Evolutionary conservation across 2,329 filamentous ascomycete genomes (phyloP).

Genomic region (Aspergillus unguis): DNA sequence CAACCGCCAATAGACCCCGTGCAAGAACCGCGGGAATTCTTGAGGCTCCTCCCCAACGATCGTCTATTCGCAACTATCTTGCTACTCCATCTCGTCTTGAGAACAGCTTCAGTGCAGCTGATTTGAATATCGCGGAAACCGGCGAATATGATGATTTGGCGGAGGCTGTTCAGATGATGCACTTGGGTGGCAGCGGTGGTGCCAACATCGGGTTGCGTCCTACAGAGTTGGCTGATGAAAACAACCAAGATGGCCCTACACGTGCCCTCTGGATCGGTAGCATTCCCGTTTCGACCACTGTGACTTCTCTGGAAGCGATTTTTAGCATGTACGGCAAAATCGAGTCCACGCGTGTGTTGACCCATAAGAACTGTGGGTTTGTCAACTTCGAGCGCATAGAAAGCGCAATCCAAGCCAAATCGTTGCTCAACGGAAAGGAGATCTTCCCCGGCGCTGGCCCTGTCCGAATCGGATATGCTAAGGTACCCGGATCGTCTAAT

Average conservation of each 20-base stretch:
- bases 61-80: constrained; percentile 68
- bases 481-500: constrained; percentile 82
- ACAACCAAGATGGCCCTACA: constrained; percentile 81
- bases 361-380: constrained; percentile 98
- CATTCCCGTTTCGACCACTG: constrained; percentile 94
- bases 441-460: constrained; percentile 96
- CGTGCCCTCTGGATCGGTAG: constrained; percentile 95
- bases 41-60: constrained; percentile 67
- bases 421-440: constrained; percentile 88
- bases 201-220: constrained; percentile 62
- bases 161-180: constrained; percentile 78
- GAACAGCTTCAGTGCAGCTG: constrained; percentile 69
- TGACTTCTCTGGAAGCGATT: constrained; percentile 89
- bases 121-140: constrained; percentile 70
- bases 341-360: constrained; percentile 85
- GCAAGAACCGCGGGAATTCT: constrained; percentile 89
- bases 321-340: constrained; percentile 93
- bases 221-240: constrained; percentile 68
- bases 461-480: constrained; percentile 94
- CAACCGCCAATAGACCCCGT: constrained; percentile 75
- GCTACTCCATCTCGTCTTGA: constrained; percentile 73
- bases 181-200: constrained; percentile 47
- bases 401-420: constrained; percentile 84
- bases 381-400: constrained; percentile 94
- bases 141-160: constrained; percentile 76